phyloP scores from a whole-genome alignment of 2,329 filamentous ascomycete genomes.

The Alternaria arborescens region DNA sequence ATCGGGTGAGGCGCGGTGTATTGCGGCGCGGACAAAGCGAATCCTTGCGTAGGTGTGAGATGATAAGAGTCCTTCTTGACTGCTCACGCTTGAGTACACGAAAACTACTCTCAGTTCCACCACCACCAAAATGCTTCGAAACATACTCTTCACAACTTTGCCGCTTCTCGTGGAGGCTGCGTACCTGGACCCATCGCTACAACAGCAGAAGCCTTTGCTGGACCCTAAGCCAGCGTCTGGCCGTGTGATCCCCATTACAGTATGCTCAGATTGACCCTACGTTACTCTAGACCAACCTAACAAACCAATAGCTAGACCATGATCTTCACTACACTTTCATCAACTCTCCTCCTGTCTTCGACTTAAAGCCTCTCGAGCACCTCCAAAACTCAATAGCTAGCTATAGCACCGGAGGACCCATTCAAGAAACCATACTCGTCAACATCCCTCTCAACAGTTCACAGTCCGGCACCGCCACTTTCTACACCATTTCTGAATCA shows the following conservation, averaged over 20 bases:
- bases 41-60: not conserved
- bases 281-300: not conserved
- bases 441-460: constrained; percentile 10
- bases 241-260: not conserved
- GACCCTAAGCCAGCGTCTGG: not conserved
- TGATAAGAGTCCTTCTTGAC: not conserved
- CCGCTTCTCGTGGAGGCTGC: constrained; percentile 2
- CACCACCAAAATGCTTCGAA: constrained; percentile 4
- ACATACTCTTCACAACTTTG: not conserved
- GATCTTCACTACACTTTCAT: constrained; percentile 13
- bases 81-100: not conserved
- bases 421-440: constrained; percentile 2
- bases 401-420: not conserved
- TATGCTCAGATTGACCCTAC: not conserved
- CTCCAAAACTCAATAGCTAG: not conserved
- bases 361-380: constrained; percentile 5
- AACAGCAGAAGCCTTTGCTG: constrained; percentile 17
- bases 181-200: constrained; percentile 9
- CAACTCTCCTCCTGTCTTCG: not conserved
- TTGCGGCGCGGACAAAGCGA: not conserved
- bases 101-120: not conserved
- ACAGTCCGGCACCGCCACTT: constrained; percentile 3
- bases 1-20: not conserved
- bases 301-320: constrained; percentile 11
- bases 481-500: not conserved